phyloP scores from a whole-genome alignment of 163 green algal genomes.

The Chloroidium sp. region DNA sequence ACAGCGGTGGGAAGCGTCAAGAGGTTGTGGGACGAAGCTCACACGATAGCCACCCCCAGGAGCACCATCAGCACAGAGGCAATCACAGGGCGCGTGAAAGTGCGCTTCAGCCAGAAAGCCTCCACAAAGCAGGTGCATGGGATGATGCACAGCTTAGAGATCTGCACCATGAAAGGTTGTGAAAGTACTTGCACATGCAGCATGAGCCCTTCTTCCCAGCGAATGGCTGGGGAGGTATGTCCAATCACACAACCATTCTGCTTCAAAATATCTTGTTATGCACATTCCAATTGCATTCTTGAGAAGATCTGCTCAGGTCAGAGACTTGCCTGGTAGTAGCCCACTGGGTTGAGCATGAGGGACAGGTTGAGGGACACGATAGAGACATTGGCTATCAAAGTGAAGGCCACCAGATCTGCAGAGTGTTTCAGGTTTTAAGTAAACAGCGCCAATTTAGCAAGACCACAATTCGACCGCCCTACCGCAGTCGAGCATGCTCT shows the following conservation, averaged over 20 bases:
- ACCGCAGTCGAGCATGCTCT: too few species aligned
- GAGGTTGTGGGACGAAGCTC: constrained; percentile 10
- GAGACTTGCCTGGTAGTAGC: constrained; percentile 77
- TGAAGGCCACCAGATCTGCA: constrained; percentile 73
- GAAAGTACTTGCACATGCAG: background rate
- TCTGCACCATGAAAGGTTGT: constrained; percentile 36
- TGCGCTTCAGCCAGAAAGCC: constrained; percentile 55
- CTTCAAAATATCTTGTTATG: too few species aligned
- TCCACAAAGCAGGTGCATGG: constrained; percentile 85
- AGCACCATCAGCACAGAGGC: constrained; percentile 63
- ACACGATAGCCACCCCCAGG: constrained; percentile 78
- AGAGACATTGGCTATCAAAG: constrained; percentile 66
- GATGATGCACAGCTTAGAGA: constrained; percentile 93
- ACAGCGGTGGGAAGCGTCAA: background rate
- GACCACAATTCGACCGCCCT: too few species aligned
- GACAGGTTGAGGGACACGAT: constrained; percentile 85
- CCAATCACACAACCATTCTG: too few species aligned
- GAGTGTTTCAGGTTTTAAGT: background rate
- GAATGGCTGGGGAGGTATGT: too few species aligned
- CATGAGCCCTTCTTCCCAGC: background rate
- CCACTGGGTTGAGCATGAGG: constrained; percentile 83
- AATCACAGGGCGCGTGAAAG: constrained; percentile 56
- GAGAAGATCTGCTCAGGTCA: too few species aligned
- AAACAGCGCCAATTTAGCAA: too few species aligned
- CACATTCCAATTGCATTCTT: too few species aligned